Evolutionary conservation across 768 basidiomycete species (phyloP).

Genomic region (Lactarius akahatsu): DNA sequence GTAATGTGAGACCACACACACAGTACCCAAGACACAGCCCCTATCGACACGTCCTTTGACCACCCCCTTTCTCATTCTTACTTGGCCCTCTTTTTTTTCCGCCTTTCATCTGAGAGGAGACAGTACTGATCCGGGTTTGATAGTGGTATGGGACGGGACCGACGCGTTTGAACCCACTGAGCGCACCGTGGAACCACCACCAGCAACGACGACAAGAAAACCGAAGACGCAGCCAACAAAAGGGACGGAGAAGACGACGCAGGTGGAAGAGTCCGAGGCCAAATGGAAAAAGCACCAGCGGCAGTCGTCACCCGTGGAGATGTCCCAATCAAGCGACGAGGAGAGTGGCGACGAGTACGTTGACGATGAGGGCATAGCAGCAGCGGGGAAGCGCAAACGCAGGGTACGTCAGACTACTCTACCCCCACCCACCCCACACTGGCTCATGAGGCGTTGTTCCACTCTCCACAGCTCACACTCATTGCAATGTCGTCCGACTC

Average conservation of each 20-base stretch:
- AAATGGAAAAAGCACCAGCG: constrained; percentile 32
- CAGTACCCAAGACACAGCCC: neutral
- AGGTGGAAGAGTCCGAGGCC: constrained; percentile 47
- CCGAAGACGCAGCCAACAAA: constrained; percentile 17
- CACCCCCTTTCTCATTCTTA: constrained; percentile 3
- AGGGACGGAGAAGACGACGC: constrained; percentile 35
- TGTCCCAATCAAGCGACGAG: constrained; percentile 33
- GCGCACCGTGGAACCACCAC: constrained; percentile 31
- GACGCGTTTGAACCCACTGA: constrained; percentile 48
- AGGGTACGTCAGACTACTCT: constrained; percentile 44
- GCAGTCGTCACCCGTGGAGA: constrained; percentile 24
- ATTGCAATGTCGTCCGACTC: constrained; percentile 13
- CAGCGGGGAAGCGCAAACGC: constrained; percentile 37
- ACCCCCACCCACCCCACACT: too few relatives aligned
- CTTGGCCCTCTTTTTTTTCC: neutral
- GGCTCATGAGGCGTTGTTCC: neutral
- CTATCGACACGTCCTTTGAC: neutral
- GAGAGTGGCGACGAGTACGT: constrained; percentile 74
- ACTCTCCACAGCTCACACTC: constrained; percentile 1
- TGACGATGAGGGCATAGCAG: constrained; percentile 45
- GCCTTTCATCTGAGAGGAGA: constrained; percentile 3
- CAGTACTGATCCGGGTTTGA: constrained; percentile 25
- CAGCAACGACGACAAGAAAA: constrained; percentile 29
- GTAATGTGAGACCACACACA: constrained; percentile 25
- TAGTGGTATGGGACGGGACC: constrained; percentile 74